A percentile compares a stretch with the other conserved stretches of the same genome.
Conservation (phyloP, 352 stramenopile species). For the Globisporangium megalacanthum region DNA sequence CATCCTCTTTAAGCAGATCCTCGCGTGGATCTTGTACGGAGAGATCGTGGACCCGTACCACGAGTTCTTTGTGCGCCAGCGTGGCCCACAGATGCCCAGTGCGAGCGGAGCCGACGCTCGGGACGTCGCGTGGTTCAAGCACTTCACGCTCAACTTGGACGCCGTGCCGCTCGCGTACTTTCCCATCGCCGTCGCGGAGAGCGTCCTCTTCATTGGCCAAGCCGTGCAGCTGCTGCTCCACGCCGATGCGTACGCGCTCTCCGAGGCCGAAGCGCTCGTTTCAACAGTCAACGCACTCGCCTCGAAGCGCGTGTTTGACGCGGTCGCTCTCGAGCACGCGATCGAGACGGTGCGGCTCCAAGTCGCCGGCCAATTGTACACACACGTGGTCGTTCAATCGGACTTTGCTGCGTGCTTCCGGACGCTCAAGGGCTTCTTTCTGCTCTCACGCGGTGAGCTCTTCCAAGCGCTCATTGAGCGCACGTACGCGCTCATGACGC, state of each 20-base stretch:
- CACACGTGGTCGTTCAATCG: conserved; percentile 61
- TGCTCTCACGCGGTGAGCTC: conserved; percentile 59
- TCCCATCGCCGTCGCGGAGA: conserved; percentile 47
- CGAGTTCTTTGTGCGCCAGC: conserved; percentile 72
- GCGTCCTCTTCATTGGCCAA: conserved; percentile 66
- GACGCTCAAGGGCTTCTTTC: conserved; percentile 60
- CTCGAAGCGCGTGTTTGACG: conserved; percentile 35
- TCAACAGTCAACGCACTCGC: conserved; percentile 30
- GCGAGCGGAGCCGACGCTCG: conserved; percentile 4
- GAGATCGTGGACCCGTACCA: conserved; percentile 60
- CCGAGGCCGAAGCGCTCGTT: conserved; percentile 47
- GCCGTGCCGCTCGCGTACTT: conserved; percentile 62
- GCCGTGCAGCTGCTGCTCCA: conserved; percentile 48
- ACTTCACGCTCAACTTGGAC: conserved; percentile 48
- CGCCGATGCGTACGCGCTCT: conserved; percentile 36
- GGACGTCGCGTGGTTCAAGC: conserved; percentile 35
- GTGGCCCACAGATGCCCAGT: background rate
- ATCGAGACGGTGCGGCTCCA: conserved; percentile 51
- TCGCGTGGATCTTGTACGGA: conserved; percentile 75
- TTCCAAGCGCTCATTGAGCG: conserved; percentile 73
- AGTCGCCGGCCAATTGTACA: conserved; percentile 49
- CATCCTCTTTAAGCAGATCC: conserved; percentile 73
- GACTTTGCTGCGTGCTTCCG: conserved; percentile 56
- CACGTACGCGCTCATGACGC: conserved; percentile 46
- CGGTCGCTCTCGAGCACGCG: conserved; percentile 38